These are phyloP conservation scores for Bipolaris sorokiniana DNA, from an alignment of 2,329 filamentous ascomycete species.

Conservation along the genomic window DNA sequence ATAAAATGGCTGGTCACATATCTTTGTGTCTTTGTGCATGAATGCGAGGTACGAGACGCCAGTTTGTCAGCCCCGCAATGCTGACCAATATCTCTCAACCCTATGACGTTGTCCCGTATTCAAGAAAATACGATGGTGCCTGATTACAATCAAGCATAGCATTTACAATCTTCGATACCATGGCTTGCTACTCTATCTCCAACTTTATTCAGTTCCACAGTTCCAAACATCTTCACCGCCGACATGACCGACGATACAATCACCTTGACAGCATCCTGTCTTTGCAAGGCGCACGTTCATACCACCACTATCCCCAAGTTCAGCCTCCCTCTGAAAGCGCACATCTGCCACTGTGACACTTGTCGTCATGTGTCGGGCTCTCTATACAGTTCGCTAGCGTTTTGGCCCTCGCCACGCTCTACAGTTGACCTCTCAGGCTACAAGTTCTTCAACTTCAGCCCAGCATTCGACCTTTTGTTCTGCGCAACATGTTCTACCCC, in stretches of 20 bases:
- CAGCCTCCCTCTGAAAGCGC: conserved; percentile 52
- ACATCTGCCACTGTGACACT: conserved; percentile 58
- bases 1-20: not conserved
- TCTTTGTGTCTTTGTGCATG: not conserved
- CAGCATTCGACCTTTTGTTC: conserved; percentile 46
- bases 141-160: not conserved
- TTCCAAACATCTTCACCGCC: not conserved
- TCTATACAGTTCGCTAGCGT: conserved; percentile 47
- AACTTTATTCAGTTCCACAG: not conserved
- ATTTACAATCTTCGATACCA: not conserved
- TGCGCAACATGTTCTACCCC: conserved; percentile 54
- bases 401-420: conserved; percentile 48
- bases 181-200: not conserved
- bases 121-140: not conserved
- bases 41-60: conserved; percentile 8
- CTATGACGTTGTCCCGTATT: not conserved
- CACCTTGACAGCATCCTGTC: conserved; percentile 51
- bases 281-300: conserved; percentile 56
- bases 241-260: conserved; percentile 27
- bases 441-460: conserved; percentile 48
- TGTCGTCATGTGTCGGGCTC: conserved; percentile 57
- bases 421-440: conserved; percentile 43
- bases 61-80: conserved; percentile 21
- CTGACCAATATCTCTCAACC: conserved; percentile 19
- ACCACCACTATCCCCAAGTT: conserved; percentile 41